Percentiles rank a stretch among this genome's conserved stretches.
Evolutionary conservation across 208 protist genomes (phyloP).

Genomic region (Phytomonas serpens): DNA sequence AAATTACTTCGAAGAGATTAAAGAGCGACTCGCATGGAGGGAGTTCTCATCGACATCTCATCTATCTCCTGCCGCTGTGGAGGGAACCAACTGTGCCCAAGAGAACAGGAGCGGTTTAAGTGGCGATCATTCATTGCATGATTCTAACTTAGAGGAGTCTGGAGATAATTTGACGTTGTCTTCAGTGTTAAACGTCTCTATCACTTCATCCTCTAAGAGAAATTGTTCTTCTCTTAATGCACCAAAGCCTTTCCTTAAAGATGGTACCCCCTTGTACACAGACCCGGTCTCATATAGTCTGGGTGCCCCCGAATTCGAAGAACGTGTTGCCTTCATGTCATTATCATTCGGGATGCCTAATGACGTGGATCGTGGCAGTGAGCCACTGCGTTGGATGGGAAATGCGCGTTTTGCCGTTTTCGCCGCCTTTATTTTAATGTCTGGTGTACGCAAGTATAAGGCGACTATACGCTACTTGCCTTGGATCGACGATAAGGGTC

Average conservation of each 20-base stretch:
- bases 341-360: constrained; percentile 78
- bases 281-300: constrained; percentile 28
- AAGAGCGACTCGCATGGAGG: constrained; percentile 6
- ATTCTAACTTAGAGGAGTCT: background rate
- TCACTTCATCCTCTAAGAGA: background rate
- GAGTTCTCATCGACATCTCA: background rate
- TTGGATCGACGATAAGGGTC: constrained; percentile 34
- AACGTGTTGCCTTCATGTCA: constrained; percentile 79
- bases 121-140: constrained; percentile 7
- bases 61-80: background rate
- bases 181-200: background rate
- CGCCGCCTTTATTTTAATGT: constrained; percentile 46
- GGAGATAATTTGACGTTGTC: background rate
- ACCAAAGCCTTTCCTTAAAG: constrained; percentile 28
- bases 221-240: background rate
- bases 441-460: constrained; percentile 43
- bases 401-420: constrained; percentile 74
- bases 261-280: constrained; percentile 35
- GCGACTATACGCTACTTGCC: constrained; percentile 68
- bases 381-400: constrained; percentile 83
- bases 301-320: constrained; percentile 29
- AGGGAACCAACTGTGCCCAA: background rate
- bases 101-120: background rate
- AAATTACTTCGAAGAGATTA: constrained; percentile 17
- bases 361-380: constrained; percentile 76